These are phyloP conservation scores for Brettanomyces nanus DNA, from an alignment of 805 yeast species.

Conservation along the genomic window DNA sequence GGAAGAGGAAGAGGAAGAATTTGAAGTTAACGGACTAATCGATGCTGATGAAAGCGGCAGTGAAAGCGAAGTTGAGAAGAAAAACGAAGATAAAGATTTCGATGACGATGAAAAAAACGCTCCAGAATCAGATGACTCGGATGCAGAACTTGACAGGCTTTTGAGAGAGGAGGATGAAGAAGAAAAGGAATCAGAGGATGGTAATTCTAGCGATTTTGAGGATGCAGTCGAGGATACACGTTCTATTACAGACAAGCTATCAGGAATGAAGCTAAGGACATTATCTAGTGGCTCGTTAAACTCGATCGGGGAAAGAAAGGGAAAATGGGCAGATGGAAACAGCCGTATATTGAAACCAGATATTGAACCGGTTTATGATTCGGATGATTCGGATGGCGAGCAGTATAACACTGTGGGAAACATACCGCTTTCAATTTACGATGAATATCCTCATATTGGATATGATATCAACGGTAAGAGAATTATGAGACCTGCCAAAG, in stretches of 20 bases:
- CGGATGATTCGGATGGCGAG: conserved; percentile 87
- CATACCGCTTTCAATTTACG: conserved; percentile 87
- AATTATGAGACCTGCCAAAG: conserved; percentile 97
- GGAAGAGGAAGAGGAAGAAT: conserved; percentile 1
- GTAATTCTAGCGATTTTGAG: conserved; percentile 42
- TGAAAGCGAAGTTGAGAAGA: conserved; percentile 17
- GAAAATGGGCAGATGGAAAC: conserved; percentile 68
- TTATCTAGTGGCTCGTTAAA: conserved; percentile 31
- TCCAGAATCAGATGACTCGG: conserved; percentile 38
- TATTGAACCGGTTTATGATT: conserved; percentile 89
- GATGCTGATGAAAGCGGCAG: conserved; percentile 9
- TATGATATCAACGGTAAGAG: conserved; percentile 96
- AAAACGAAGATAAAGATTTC: conserved; percentile 16
- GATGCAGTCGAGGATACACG: conserved; percentile 25
- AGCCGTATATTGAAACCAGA: conserved; percentile 79
- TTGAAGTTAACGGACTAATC: conserved; percentile 26
- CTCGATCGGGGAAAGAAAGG: conserved; percentile 28
- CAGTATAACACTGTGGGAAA: conserved; percentile 83
- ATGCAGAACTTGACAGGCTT: conserved; percentile 55
- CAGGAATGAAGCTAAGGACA: conserved; percentile 46
- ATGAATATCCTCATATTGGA: conserved; percentile 95
- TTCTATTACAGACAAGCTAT: conserved; percentile 45
- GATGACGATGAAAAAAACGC: conserved; percentile 18
- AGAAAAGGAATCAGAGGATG: conserved; percentile 30
- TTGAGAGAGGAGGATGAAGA: conserved; percentile 30